Evolutionary conservation across 768 basidiomycete genomes (phyloP).

Genomic region (Porpolomopsis calyptriformis): DNA sequence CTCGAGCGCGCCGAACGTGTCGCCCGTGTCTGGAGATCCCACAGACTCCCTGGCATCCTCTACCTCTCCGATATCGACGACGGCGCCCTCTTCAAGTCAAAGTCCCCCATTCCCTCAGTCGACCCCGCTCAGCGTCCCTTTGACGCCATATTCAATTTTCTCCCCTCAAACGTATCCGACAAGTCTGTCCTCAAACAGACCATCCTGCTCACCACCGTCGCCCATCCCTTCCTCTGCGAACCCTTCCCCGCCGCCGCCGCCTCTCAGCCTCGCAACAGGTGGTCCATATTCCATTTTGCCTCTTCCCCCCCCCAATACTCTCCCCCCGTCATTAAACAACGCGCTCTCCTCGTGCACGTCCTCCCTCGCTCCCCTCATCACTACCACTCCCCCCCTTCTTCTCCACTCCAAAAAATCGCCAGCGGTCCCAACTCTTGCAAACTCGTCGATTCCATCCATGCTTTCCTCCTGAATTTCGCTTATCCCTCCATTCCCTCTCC

Average conservation of each 20-base stretch:
- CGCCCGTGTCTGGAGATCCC: no score
- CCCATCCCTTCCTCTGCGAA: conserved; percentile 25
- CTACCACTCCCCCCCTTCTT: conserved; percentile 4
- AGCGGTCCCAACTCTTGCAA: conserved; percentile 9
- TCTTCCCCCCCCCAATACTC: no score
- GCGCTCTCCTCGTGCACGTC: conserved; percentile 9
- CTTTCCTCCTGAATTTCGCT: conserved; percentile 27
- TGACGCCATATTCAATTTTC: conserved; percentile 35
- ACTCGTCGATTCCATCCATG: conserved; percentile 29
- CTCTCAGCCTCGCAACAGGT: not conserved
- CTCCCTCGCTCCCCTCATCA: not conserved
- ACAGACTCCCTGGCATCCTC: no score
- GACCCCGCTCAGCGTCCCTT: conserved; percentile 19
- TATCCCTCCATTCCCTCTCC: no score
- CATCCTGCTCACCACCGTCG: conserved; percentile 34
- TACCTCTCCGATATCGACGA: no score
- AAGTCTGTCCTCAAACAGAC: conserved; percentile 34
- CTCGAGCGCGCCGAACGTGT: no score
- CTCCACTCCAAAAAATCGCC: not conserved
- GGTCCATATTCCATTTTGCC: no score
- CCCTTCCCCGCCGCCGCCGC: conserved; percentile 1
- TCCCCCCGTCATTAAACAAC: no score
- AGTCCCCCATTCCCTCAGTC: not conserved
- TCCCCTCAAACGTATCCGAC: conserved; percentile 29
- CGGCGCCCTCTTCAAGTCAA: conserved; percentile 2